These are phyloP conservation scores for Populus hybrid DNA, from an alignment of 441 rosid species.

Conservation along the genomic window DNA sequence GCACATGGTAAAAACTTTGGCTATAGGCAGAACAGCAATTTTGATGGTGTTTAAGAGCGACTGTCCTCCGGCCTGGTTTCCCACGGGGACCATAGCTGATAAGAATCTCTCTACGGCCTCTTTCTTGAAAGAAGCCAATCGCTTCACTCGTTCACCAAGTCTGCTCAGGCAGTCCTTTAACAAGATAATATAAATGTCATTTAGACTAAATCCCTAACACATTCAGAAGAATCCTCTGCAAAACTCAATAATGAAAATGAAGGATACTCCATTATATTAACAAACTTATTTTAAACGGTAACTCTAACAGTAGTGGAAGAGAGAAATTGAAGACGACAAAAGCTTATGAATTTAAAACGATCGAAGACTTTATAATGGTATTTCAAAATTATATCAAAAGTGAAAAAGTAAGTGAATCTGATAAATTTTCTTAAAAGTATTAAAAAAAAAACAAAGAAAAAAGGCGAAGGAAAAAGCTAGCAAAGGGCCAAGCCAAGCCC, in stretches of 20 bases:
- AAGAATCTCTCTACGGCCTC: constrained; percentile 41
- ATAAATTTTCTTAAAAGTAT: too few relatives aligned
- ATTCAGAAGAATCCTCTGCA: neutral
- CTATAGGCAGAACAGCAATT: constrained; percentile 89
- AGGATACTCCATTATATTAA: neutral
- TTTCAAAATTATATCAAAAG: too few relatives aligned
- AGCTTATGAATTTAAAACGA: neutral
- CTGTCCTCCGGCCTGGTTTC: constrained; percentile 38
- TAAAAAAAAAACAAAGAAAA: too few relatives aligned
- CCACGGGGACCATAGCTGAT: constrained; percentile 31
- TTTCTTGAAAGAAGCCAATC: neutral
- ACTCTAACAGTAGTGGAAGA: neutral
- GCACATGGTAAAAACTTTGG: constrained; percentile 91
- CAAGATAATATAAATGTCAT: neutral
- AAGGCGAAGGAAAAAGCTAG: too few relatives aligned
- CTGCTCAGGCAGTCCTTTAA: neutral
- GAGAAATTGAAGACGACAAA: neutral
- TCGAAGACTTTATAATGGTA: neutral
- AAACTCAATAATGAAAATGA: neutral
- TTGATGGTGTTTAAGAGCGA: constrained; percentile 61
- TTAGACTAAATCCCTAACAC: neutral
- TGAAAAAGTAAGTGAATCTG: too few relatives aligned
- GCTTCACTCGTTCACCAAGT: constrained; percentile 9
- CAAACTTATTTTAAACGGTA: neutral
- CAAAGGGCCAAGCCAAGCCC: too few relatives aligned